Percentiles rank a stretch among this genome's conserved stretches.
phyloP scores from a whole-genome alignment of 1,284 basidiomycete genomes.

The Tilletia caries region DNA sequence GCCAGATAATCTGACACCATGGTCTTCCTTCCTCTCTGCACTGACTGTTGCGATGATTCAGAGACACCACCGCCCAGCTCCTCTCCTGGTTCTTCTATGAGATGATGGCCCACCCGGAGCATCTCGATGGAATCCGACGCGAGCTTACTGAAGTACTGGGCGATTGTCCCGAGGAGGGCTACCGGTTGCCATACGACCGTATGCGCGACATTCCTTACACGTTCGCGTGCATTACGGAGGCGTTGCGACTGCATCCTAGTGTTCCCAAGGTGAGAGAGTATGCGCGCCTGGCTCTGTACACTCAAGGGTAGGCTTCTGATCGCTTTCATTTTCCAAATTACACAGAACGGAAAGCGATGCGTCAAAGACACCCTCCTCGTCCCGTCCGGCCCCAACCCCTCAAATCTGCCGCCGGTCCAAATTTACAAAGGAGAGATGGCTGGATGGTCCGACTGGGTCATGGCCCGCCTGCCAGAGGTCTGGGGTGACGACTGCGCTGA shows the following conservation, averaged over 20 bases:
- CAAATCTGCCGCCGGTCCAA: conserved; percentile 36
- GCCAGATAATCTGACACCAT: too few species aligned
- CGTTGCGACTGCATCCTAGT: conserved; percentile 41
- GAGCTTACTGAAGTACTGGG: conserved; percentile 35
- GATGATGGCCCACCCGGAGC: conserved; percentile 28
- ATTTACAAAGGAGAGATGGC: conserved; percentile 33
- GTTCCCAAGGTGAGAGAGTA: conserved; percentile 45
- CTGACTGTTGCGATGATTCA: too few species aligned
- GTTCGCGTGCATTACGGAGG: conserved; percentile 38
- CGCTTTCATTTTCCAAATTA: not conserved
- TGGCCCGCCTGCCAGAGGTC: conserved; percentile 36
- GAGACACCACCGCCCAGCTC: conserved; percentile 43
- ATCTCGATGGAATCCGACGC: conserved; percentile 23
- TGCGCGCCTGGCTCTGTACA: not conserved
- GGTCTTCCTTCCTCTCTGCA: too few species aligned
- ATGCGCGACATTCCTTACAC: conserved; percentile 31
- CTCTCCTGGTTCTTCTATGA: conserved; percentile 42
- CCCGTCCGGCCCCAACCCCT: conserved; percentile 31
- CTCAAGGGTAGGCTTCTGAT: not conserved
- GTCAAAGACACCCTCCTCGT: conserved; percentile 38
- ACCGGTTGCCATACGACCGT: conserved; percentile 36
- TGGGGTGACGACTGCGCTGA: conserved; percentile 39
- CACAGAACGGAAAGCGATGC: conserved; percentile 35
- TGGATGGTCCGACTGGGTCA: conserved; percentile 46
- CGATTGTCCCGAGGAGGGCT: conserved; percentile 14